phyloP scores from a whole-genome alignment of 257 asterid genomes.

The Coffea eugenioides region DNA sequence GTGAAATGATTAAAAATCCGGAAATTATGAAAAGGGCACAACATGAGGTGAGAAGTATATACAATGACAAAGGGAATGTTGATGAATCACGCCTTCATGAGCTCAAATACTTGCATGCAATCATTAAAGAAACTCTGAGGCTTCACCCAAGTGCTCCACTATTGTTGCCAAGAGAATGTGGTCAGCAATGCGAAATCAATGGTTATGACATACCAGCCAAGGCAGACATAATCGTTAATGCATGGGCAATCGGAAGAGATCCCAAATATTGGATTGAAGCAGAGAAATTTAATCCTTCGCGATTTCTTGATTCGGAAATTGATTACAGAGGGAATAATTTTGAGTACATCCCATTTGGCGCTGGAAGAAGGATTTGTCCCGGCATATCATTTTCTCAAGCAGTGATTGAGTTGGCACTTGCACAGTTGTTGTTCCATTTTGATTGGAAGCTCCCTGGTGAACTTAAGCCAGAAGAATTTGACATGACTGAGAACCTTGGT shows the following conservation, averaged over 20 bases:
- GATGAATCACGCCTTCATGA: constrained; percentile 22
- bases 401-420: constrained; percentile 26
- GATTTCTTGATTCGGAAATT: constrained; percentile 4
- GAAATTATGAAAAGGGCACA: constrained; percentile 18
- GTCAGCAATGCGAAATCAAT: background rate
- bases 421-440: constrained; percentile 29
- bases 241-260: constrained; percentile 37
- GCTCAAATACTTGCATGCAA: constrained; percentile 10
- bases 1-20: constrained; percentile 26
- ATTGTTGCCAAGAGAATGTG: background rate
- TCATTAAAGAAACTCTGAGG: constrained; percentile 4
- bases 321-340: constrained; percentile 29
- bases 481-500: constrained; percentile 33
- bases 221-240: constrained; percentile 19
- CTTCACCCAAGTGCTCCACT: constrained; percentile 5
- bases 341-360: constrained; percentile 33
- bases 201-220: constrained; percentile 17
- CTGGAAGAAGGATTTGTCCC: constrained; percentile 39
- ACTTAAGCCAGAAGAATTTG: constrained; percentile 14
- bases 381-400: constrained; percentile 28
- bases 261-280: constrained; percentile 29
- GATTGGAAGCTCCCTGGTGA: constrained; percentile 38
- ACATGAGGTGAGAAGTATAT: constrained; percentile 13
- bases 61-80: constrained; percentile 1
- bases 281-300: constrained; percentile 26